Percentiles rank a stretch among this genome's conserved stretches.
phyloP scores from a whole-genome alignment of 169 alveolate species.

The Plasmodium reichenowi region DNA sequence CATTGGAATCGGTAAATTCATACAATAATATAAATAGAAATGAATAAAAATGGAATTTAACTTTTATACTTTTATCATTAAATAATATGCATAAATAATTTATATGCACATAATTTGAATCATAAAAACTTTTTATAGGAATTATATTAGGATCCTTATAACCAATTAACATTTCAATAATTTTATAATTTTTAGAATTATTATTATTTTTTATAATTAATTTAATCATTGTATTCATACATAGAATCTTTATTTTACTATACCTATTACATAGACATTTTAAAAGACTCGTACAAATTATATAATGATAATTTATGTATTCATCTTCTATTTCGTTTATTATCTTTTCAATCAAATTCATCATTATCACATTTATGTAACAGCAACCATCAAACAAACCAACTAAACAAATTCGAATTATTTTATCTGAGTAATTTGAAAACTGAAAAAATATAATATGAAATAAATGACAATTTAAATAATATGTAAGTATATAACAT shows the following conservation, averaged over 20 bases:
- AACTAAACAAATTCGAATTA: constrained; percentile 30
- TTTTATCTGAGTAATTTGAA: constrained; percentile 20
- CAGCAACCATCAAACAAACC: constrained; percentile 46
- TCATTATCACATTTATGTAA: constrained; percentile 34
- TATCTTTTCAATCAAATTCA: constrained; percentile 48
- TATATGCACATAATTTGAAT: constrained; percentile 34
- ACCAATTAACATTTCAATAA: constrained; percentile 72
- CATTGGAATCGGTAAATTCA: constrained; percentile 45
- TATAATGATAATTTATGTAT: constrained; percentile 35
- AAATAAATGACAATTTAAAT: neutral
- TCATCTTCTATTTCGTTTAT: constrained; percentile 20
- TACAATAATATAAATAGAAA: constrained; percentile 38
- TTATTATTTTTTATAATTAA: constrained; percentile 37
- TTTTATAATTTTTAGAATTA: constrained; percentile 49
- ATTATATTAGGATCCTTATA: constrained; percentile 60
- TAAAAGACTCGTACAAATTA: constrained; percentile 37
- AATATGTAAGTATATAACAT: neutral
- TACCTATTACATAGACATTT: constrained; percentile 60
- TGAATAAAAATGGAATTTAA: constrained; percentile 44
- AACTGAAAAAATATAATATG: constrained; percentile 17
- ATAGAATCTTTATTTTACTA: constrained; percentile 47
- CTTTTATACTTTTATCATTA: constrained; percentile 59
- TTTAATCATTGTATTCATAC: constrained; percentile 26
- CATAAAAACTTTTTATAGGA: constrained; percentile 67
- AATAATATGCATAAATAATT: constrained; percentile 47